phyloP scores from a whole-genome alignment of 2,329 filamentous ascomycete genomes.

The Alternaria sp. region DNA sequence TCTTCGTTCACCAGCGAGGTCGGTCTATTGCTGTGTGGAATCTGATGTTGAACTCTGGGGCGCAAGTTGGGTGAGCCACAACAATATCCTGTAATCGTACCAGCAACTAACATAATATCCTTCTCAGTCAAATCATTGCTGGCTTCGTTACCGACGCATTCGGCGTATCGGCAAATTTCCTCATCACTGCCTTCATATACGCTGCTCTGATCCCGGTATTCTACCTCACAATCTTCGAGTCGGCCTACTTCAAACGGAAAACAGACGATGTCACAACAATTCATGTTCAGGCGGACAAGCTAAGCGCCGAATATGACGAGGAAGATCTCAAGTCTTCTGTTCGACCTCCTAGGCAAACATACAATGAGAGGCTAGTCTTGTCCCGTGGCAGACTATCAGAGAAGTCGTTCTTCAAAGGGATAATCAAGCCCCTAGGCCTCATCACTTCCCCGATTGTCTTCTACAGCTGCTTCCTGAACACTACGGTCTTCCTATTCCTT shows the following conservation, averaged over 20 bases:
- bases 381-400: slow-evolving; percentile 15
- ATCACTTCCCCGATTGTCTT: slow-evolving; percentile 18
- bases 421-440: slow-evolving; percentile 21
- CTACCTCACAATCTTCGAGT: slow-evolving; percentile 22
- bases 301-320: slow-evolving; percentile 16
- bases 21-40: slow-evolving; percentile 24
- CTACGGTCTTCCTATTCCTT: slow-evolving; percentile 17
- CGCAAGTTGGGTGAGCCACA: slow-evolving; percentile 19
- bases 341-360: slow-evolving; percentile 8
- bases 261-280: slow-evolving; percentile 7
- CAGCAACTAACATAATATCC: not conserved
- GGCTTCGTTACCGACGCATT: slow-evolving; percentile 20
- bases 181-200: slow-evolving; percentile 19
- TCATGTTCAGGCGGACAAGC: slow-evolving; percentile 9
- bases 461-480: slow-evolving; percentile 24
- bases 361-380: slow-evolving; percentile 12
- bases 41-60: slow-evolving; percentile 20
- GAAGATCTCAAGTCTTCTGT: slow-evolving; percentile 13
- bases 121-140: slow-evolving; percentile 6
- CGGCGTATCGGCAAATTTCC: slow-evolving; percentile 19
- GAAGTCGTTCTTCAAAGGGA: slow-evolving; percentile 21
- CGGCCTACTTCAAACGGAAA: slow-evolving; percentile 19
- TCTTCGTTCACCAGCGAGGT: slow-evolving; percentile 23
- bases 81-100: not conserved
- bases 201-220: slow-evolving; percentile 13